phyloP scores from a whole-genome alignment of 179 eudicot genomes.

The Spergularia azorica region DNA sequence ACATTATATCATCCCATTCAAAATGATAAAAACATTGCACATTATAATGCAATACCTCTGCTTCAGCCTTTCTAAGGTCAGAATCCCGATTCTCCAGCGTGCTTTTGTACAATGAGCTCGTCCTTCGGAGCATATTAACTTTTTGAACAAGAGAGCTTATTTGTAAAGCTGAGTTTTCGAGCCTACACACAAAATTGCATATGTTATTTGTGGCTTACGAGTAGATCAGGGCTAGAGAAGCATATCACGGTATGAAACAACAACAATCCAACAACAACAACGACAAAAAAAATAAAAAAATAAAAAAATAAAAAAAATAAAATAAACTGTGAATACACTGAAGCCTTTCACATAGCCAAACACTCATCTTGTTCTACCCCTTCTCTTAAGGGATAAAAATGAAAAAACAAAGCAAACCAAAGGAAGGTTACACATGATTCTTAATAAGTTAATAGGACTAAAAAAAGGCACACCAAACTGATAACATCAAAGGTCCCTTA shows the following conservation, averaged over 20 bases:
- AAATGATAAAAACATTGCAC: no score
- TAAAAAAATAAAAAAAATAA: no score
- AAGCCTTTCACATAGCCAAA: not conserved
- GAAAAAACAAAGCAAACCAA: not conserved
- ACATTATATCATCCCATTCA: no score
- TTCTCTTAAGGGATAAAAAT: not conserved
- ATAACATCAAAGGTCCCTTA: not conserved
- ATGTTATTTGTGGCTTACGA: not conserved
- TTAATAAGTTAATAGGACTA: not conserved
- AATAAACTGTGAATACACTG: not conserved
- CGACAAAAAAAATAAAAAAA: no score
- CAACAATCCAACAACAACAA: no score
- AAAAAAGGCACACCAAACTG: not conserved
- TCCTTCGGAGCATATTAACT: slow-evolving; percentile 47
- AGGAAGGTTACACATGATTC: not conserved
- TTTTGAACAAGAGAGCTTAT: slow-evolving; percentile 49
- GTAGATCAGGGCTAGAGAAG: not conserved
- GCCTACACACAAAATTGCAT: slow-evolving; percentile 41
- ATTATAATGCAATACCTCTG: slow-evolving; percentile 50
- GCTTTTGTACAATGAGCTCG: slow-evolving; percentile 52
- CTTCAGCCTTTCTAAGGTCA: slow-evolving; percentile 83
- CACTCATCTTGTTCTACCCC: not conserved
- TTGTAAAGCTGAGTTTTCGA: slow-evolving; percentile 50
- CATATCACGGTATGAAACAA: not conserved
- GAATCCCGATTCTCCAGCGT: slow-evolving; percentile 56